Percentiles rank a stretch among this genome's conserved stretches.
phyloP scores from a whole-genome alignment of 192 early-diverging fungal genomes.

The Coemansia sp. region DNA sequence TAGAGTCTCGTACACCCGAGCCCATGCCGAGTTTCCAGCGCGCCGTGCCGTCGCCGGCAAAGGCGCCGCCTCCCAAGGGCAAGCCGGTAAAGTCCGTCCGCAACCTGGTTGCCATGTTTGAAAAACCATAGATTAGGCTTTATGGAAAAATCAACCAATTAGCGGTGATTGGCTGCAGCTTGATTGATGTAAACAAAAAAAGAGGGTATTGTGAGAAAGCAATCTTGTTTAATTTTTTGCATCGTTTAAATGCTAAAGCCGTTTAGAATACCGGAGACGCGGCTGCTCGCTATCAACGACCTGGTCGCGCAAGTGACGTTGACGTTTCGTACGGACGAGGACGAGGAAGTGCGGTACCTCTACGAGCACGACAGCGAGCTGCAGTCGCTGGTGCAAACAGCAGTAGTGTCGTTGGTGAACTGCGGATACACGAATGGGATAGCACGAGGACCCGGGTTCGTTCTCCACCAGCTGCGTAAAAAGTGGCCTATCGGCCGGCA shows the following conservation, averaged over 20 bases:
- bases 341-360: slow-evolving; percentile 43
- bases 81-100: slow-evolving; percentile 36
- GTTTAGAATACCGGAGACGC: slow-evolving; percentile 47
- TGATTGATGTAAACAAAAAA: slow-evolving; percentile 26
- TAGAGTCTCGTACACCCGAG: neutral
- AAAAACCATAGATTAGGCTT: slow-evolving; percentile 8
- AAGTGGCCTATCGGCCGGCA: slow-evolving; percentile 51
- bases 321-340: slow-evolving; percentile 42
- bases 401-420: slow-evolving; percentile 46
- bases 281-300: slow-evolving; percentile 42
- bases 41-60: slow-evolving; percentile 5
- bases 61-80: neutral
- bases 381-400: slow-evolving; percentile 40
- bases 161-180: slow-evolving; percentile 5
- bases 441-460: slow-evolving; percentile 45
- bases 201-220: neutral
- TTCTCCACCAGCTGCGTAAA: slow-evolving; percentile 48
- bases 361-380: slow-evolving; percentile 29
- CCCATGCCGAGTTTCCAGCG: neutral
- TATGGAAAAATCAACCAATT: neutral
- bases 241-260: slow-evolving; percentile 15
- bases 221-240: neutral
- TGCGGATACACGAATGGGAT: slow-evolving; percentile 45
- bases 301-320: slow-evolving; percentile 47
- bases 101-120: slow-evolving; percentile 49